phyloP scores from a whole-genome alignment of 352 stramenopile genomes.

The Phytophthora hibernalis region DNA sequence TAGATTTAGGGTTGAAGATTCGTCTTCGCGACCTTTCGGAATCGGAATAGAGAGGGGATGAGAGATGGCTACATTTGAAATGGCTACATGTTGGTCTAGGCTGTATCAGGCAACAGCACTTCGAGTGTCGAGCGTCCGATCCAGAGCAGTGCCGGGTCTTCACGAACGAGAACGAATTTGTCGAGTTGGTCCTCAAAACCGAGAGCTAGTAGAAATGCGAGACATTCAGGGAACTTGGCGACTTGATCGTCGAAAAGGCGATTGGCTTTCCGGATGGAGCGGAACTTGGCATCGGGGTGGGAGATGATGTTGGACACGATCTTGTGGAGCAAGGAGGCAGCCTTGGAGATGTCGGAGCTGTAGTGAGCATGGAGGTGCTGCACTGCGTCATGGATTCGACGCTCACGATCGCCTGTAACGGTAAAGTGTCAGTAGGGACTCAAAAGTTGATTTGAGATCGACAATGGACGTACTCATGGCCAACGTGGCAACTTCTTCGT shows the following conservation, averaged over 20 bases:
- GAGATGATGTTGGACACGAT: constrained; percentile 81
- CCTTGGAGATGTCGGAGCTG: constrained; percentile 40
- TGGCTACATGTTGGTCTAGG: constrained; percentile 21
- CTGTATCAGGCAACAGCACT: constrained; percentile 40
- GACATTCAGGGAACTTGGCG: constrained; percentile 55
- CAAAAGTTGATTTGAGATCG: not conserved
- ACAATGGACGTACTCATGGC: constrained; percentile 49
- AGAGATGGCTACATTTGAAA: constrained; percentile 8
- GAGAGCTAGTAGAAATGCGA: constrained; percentile 68
- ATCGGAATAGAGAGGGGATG: not conserved
- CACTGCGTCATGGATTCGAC: constrained; percentile 55
- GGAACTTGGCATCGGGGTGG: constrained; percentile 71
- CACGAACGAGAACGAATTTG: constrained; percentile 54
- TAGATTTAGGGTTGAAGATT: constrained; percentile 1
- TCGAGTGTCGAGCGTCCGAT: constrained; percentile 71
- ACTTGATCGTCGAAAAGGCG: constrained; percentile 62
- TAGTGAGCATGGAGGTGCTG: constrained; percentile 46
- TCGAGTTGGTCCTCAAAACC: constrained; percentile 76
- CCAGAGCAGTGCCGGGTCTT: constrained; percentile 77
- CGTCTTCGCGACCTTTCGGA: not conserved
- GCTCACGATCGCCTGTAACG: constrained; percentile 60
- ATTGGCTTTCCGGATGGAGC: constrained; percentile 74
- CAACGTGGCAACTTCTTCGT: constrained; percentile 42
- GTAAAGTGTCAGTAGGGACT: constrained; percentile 6
- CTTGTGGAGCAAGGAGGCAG: constrained; percentile 60